phyloP scores from a whole-genome alignment of 805 yeast species.

The Nakazawaea ishiwadae region DNA sequence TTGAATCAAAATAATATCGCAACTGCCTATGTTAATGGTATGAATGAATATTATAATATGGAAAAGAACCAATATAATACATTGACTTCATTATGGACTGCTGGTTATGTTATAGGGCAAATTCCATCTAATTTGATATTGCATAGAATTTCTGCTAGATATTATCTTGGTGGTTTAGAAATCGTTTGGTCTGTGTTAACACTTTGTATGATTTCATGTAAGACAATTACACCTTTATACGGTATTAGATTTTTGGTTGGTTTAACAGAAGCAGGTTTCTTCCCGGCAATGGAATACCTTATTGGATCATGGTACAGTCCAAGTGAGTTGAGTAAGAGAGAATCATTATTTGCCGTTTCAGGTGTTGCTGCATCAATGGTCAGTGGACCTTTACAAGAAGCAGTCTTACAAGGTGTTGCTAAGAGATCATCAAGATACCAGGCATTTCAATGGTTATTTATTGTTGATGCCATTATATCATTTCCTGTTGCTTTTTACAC shows the following conservation, averaged over 20 bases:
- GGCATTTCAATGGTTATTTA: slow-evolving; percentile 43
- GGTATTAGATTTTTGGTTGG: slow-evolving; percentile 36
- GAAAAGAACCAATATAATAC: slow-evolving; percentile 39
- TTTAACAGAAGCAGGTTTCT: slow-evolving; percentile 41
- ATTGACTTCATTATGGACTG: slow-evolving; percentile 39
- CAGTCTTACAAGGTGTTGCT: slow-evolving; percentile 23
- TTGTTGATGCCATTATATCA: slow-evolving; percentile 36
- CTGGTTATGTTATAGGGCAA: slow-evolving; percentile 48
- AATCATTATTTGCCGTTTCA: slow-evolving; percentile 30
- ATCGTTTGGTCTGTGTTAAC: slow-evolving; percentile 26
- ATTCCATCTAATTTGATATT: slow-evolving; percentile 37
- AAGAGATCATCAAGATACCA: slow-evolving; percentile 18
- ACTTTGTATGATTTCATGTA: slow-evolving; percentile 28
- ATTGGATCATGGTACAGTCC: slow-evolving; percentile 32
- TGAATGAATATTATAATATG: slow-evolving; percentile 39
- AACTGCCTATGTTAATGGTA: slow-evolving; percentile 43
- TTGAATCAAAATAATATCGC: slow-evolving; percentile 37
- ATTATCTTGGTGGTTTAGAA: slow-evolving; percentile 26
- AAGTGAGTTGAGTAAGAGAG: slow-evolving; percentile 30
- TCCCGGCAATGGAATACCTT: slow-evolving; percentile 43
- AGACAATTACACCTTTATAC: slow-evolving; percentile 20
- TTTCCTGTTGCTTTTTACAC: slow-evolving; percentile 36
- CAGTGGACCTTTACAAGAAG: slow-evolving; percentile 34
- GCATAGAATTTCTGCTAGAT: slow-evolving; percentile 22
- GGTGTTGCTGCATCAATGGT: slow-evolving; percentile 31